Evolutionary conservation across 345 rosid genomes (phyloP), one percentile per base, ranked within the genome.

Genomic region (Mallotus nudiflorus): DNA sequence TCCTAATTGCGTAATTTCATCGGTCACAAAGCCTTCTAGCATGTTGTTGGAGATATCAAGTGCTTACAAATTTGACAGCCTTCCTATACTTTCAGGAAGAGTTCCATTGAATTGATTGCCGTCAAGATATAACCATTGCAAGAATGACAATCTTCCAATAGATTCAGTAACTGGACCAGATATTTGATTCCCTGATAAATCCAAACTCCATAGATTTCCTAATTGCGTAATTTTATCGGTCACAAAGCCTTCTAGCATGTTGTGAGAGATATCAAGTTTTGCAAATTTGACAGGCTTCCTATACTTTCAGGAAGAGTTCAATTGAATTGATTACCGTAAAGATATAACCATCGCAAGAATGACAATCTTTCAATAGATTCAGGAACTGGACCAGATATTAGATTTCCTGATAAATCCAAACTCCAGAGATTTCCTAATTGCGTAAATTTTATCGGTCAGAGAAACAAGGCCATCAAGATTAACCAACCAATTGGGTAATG

Each of bases 331-430:
- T 61, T 61, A 42, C 39, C 45, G n/a, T 19, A 4, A 37, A 61
- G 22, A 12, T 9, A 22, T 18, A 20, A n/a, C 1, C 18, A 10
- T 0, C 18, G 11, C 65, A 61, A n/a, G 13, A 18, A 49, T 11
- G 54, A 37, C 40, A 49, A 29, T n/a, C 18, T 5, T 29, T 58
- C 58, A 5, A 66, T n/a, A 31, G 69, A 31, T 1, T 66, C 58
- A 27, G 58, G 58, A n/a, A 66, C 5, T 16, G 57, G 45, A 66
- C 69, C 69, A 6, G 45, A 29, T 49, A 66, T 50, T 19, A 39
- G 31, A 49, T 66, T 50, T 28, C 25, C 45, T 11, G 19, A 66
- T 27, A 6, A 24, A 9, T 45, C 39, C 28, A 18, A 61, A n/a
- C n/a, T n/a, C n/a, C n/a, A n/a, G n/a, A n/a, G n/a, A n/a, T n/a